These are phyloP conservation scores for Paulownia fortunei DNA, from an alignment of 257 asterid genomes.

Conservation along the genomic window DNA sequence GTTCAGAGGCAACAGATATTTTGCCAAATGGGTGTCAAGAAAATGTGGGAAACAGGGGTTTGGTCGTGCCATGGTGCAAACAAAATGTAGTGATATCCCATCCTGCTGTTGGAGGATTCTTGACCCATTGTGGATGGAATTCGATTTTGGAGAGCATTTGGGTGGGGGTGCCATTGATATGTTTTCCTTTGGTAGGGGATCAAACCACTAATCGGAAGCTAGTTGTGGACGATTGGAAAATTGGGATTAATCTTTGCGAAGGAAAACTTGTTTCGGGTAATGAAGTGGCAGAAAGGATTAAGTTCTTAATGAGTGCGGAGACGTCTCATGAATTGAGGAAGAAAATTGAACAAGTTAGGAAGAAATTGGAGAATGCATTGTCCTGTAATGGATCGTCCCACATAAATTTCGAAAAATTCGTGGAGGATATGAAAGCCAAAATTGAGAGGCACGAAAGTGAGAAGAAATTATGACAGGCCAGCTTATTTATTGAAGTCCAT, in stretches of 20 bases:
- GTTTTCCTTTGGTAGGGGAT: slow-evolving; percentile 41
- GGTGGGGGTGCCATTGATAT: slow-evolving; percentile 44
- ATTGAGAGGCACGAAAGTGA: not conserved
- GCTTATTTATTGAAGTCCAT: not conserved
- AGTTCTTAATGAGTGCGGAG: slow-evolving; percentile 14
- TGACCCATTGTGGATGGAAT: slow-evolving; percentile 55
- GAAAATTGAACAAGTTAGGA: not conserved
- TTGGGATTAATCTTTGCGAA: slow-evolving; percentile 42
- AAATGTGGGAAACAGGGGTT: not conserved
- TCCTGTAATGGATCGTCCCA: slow-evolving; percentile 22
- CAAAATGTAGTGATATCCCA: slow-evolving; percentile 23
- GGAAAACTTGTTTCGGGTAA: slow-evolving; percentile 10
- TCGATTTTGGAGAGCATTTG: slow-evolving; percentile 46
- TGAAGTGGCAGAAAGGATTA: slow-evolving; percentile 38
- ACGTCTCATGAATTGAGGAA: slow-evolving; percentile 7
- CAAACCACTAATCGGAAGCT: slow-evolving; percentile 44
- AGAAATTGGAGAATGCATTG: slow-evolving; percentile 24
- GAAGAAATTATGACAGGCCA: not conserved
- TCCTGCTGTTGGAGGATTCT: slow-evolving; percentile 36
- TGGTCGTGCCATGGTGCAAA: slow-evolving; percentile 30
- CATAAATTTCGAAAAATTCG: slow-evolving; percentile 21
- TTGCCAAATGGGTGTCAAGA: slow-evolving; percentile 28
- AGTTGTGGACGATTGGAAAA: slow-evolving; percentile 50
- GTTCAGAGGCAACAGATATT: not conserved
- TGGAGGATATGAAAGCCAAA: slow-evolving; percentile 24